Conservation (phyloP, 345 rosid species). For the Orychophragmus violaceus region DNA sequence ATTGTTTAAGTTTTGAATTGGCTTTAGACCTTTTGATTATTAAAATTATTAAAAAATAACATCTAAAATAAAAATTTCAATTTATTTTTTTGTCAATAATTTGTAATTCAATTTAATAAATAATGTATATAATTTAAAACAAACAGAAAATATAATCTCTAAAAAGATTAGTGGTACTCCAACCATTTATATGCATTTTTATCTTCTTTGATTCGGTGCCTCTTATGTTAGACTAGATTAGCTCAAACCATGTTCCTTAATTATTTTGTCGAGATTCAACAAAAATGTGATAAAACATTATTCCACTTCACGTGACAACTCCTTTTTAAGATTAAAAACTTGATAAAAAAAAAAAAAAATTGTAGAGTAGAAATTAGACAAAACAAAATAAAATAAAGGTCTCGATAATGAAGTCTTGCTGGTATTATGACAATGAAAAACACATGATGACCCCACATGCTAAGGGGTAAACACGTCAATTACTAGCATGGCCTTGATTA, state of each 20-base stretch:
- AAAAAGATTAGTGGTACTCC: background rate
- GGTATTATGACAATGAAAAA: background rate
- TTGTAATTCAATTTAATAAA: too few relatives aligned
- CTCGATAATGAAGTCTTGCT: background rate
- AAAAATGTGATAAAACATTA: background rate
- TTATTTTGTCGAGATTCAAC: slow-evolving; percentile 6
- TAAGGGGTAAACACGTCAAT: background rate
- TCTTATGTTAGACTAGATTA: background rate
- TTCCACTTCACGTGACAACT: background rate
- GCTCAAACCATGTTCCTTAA: slow-evolving; percentile 8
- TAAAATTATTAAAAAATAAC: too few relatives aligned
- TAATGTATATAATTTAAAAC: too few relatives aligned
- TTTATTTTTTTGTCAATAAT: too few relatives aligned
- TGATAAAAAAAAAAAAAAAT: background rate
- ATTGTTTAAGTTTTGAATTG: too few relatives aligned
- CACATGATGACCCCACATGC: background rate
- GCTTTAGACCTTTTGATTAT: too few relatives aligned
- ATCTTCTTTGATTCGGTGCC: background rate
- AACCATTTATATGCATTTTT: background rate
- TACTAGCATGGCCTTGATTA: background rate
- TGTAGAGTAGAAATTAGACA: background rate
- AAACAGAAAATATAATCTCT: background rate
- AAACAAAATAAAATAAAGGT: background rate
- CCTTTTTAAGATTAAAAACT: background rate
- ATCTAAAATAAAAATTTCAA: too few relatives aligned